These are phyloP conservation scores for Apiospora malaysiana DNA, from an alignment of 2,329 filamentous ascomycete species.

Conservation along the genomic window DNA sequence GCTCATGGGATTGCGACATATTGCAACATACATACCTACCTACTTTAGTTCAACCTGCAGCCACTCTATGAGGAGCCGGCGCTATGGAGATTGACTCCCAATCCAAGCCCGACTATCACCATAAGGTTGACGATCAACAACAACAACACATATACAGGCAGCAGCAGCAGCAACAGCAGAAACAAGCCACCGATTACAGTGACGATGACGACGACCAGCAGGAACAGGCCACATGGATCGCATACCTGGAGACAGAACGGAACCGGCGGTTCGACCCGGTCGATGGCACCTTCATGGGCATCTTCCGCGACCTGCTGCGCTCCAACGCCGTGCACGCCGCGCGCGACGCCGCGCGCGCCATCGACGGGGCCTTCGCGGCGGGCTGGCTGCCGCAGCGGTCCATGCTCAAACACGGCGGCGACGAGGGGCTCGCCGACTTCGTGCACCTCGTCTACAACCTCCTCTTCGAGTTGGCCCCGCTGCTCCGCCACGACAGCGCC, in stretches of 20 bases:
- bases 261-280: conserved; percentile 20
- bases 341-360: neutral
- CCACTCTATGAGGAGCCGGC: neutral
- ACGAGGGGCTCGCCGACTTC: conserved; percentile 20
- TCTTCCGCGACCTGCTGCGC: conserved; percentile 20
- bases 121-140: neutral
- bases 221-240: neutral
- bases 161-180: neutral
- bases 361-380: conserved; percentile 12
- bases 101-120: conserved; percentile 8
- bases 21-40: neutral
- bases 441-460: conserved; percentile 22
- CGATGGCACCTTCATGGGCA: conserved; percentile 10
- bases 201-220: neutral
- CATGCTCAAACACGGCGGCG: conserved; percentile 20
- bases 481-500: conserved; percentile 18
- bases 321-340: conserved; percentile 14
- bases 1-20: conserved; percentile 1
- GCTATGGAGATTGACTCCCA: conserved; percentile 6
- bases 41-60: neutral
- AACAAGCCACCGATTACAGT: neutral
- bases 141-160: neutral
- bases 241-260: conserved; percentile 22
- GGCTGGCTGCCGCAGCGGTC: conserved; percentile 20
- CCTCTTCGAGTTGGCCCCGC: conserved; percentile 20